A percentile compares a stretch with the other conserved stretches of the same genome.
phyloP scores from a whole-genome alignment of 2,329 filamentous ascomycete genomes.

The Plenodomus tracheiphilus region DNA sequence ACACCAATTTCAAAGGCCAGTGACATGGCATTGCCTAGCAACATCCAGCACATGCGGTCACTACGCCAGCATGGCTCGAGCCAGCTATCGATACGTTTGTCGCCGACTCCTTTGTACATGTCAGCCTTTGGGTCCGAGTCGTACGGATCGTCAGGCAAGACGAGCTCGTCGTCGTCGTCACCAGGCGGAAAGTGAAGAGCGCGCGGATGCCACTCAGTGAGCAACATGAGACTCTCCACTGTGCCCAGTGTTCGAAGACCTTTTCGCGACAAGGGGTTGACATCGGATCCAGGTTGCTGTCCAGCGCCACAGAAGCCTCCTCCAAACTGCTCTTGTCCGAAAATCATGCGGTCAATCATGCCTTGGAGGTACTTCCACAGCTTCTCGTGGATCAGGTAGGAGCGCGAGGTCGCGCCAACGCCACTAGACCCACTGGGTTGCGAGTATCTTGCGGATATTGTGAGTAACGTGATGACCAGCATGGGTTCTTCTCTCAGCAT shows the following conservation, averaged over 20 bases:
- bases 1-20: constrained; percentile 93
- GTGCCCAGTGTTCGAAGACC: constrained; percentile 89
- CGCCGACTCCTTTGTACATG: constrained; percentile 66
- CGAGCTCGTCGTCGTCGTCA: constrained; percentile 66
- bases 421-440: constrained; percentile 74
- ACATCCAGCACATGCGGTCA: constrained; percentile 97
- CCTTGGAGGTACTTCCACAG: constrained; percentile 92
- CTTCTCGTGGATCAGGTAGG: constrained; percentile 91
- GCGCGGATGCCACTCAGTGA: constrained; percentile 96
- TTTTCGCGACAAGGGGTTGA: constrained; percentile 59
- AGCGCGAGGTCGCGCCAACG: constrained; percentile 70
- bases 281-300: constrained; percentile 67
- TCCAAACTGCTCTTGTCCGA: constrained; percentile 95
- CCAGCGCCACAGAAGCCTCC: constrained; percentile 81
- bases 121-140: constrained; percentile 45
- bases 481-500: constrained; percentile 91
- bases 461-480: constrained; percentile 85
- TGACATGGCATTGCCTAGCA: constrained; percentile 86
- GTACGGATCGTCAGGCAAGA: constrained; percentile 70
- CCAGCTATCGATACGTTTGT: constrained; percentile 90
- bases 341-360: constrained; percentile 94
- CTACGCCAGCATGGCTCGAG: constrained; percentile 90
- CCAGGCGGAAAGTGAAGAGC: constrained; percentile 87
- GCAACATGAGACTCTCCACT: constrained; percentile 88
- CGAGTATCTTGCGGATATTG: constrained; percentile 86